Evolutionary conservation across 176 grass and related monocot genomes (phyloP), one percentile per base, ranked within the genome.

Genomic region (Oryza brachyantha): DNA sequence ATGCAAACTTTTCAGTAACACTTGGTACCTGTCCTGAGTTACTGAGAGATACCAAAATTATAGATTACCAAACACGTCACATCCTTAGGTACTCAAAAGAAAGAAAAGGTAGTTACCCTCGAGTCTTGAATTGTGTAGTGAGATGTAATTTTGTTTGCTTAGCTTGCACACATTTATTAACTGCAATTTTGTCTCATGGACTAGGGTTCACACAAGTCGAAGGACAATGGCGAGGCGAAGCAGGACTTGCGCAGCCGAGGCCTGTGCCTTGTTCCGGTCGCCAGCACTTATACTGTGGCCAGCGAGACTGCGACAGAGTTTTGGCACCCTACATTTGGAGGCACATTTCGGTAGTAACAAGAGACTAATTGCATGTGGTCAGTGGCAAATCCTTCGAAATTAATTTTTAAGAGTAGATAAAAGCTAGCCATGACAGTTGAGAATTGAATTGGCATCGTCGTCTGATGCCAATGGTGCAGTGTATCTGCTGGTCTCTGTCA

Each of bases 271-370:
- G 92, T 97, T 45, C 92, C 95, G 6, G 82, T 97, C 11, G 72
- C 87, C 58, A 94, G 70, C 89, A 94, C 91, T n/a, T 94, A 85
- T 39, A 75, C 87, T 34, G 60, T 90, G 77, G 85, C 83, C 0
- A 90, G 73, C 58, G 89, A 97, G 25, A 80, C 78, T 3, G 31
- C 70, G 12, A 68, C 77, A 0, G 95, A 94, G 60, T 94, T 94
- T 86, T 97, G 95, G 95, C 65, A 90, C 29, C 89, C 91, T 54
- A 88, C 80, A 14, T 94, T 97, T 72, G 89, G 92, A 64, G 95
- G 87, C 58, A 92, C 85, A 36, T 94, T 94, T 82, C 78, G 42
- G 9, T 97, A 94, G 86, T 60, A 60, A n/a, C n/a, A n/a, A n/a
- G n/a, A n/a, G n/a, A n/a, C n/a, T n/a, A n/a, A n/a, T n/a, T n/a